phyloP scores from a whole-genome alignment of 345 rosid genomes.

The Arabidopsis arenosa region DNA sequence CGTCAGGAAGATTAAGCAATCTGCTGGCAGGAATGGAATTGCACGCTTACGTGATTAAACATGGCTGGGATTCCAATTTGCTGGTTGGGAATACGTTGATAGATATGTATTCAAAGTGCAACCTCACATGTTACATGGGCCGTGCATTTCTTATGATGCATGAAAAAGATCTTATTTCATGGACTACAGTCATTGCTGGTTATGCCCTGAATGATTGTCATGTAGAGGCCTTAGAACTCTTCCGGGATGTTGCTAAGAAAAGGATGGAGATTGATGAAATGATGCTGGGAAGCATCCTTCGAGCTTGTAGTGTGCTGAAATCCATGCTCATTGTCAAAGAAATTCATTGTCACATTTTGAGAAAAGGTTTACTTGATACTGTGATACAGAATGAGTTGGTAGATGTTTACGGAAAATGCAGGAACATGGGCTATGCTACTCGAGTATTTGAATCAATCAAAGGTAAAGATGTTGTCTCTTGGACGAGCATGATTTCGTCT shows the following conservation, averaged over 20 bases:
- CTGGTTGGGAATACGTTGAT: conserved; percentile 71
- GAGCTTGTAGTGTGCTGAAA: conserved; percentile 60
- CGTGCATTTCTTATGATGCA: conserved; percentile 59
- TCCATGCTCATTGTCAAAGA: conserved; percentile 58
- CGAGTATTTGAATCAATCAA: conserved; percentile 58
- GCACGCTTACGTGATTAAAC: conserved; percentile 75
- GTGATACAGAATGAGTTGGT: conserved; percentile 64
- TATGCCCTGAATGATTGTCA: conserved; percentile 66
- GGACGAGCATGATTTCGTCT: conserved; percentile 91
- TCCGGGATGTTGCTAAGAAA: conserved; percentile 54
- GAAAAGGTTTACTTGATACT: conserved; percentile 63
- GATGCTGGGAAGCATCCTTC: conserved; percentile 82
- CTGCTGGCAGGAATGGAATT: conserved; percentile 73
- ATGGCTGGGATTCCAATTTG: conserved; percentile 58
- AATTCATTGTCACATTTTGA: conserved; percentile 66
- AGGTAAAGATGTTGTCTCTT: conserved; percentile 75
- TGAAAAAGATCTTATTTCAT: conserved; percentile 71
- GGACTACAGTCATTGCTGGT: conserved; percentile 82
- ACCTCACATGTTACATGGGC: conserved; percentile 58
- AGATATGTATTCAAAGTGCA: conserved; percentile 85
- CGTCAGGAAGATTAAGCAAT: conserved; percentile 65
- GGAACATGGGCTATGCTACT: conserved; percentile 61
- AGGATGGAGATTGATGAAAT: conserved; percentile 58
- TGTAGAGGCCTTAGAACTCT: conserved; percentile 53
- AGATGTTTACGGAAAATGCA: conserved; percentile 74